Percentiles rank a stretch among this genome's conserved stretches.
Conservation (phyloP, 2,329 filamentous ascomycete genomes). For the Hypocrella siamensis region DNA sequence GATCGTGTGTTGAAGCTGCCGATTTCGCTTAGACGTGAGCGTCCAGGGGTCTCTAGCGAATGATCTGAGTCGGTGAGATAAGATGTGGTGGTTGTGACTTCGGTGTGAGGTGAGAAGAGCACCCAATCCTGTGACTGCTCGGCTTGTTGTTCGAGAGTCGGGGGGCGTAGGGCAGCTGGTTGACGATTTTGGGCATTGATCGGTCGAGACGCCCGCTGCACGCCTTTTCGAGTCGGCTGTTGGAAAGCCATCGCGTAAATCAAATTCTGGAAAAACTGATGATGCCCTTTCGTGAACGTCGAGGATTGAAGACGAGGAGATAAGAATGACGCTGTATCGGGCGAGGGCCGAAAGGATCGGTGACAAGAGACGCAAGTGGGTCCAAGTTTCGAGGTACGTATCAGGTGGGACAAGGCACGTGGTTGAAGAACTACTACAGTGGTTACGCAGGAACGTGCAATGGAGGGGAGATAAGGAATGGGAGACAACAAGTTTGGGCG, state of each 20-base stretch:
- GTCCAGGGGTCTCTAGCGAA: constrained; percentile 48
- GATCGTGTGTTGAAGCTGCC: constrained; percentile 63
- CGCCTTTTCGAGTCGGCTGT: constrained; percentile 37
- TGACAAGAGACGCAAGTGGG: no score
- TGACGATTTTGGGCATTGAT: constrained; percentile 21
- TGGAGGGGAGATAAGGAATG: no score
- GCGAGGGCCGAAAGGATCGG: no score
- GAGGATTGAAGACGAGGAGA: no score
- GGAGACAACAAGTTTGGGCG: no score
- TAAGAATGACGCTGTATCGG: no score
- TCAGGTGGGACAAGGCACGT: no score
- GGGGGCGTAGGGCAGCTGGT: constrained; percentile 9
- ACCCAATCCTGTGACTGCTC: constrained; percentile 89
- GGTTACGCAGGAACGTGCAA: no score
- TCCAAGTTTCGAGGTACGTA: no score
- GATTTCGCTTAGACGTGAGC: constrained; percentile 64
- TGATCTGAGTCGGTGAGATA: constrained; percentile 53
- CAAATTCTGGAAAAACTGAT: no score
- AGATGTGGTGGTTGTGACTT: constrained; percentile 45
- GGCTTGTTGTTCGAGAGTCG: constrained; percentile 19
- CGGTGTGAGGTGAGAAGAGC: constrained; percentile 67
- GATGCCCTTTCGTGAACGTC: no score
- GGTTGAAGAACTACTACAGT: no score
- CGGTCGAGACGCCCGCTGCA: constrained; percentile 30
- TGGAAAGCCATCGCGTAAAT: constrained; percentile 45